Evolutionary conservation across 1,284 basidiomycete genomes (phyloP), one percentile per base, ranked within the genome.

Genomic region (Vanrija pseudolonga): DNA sequence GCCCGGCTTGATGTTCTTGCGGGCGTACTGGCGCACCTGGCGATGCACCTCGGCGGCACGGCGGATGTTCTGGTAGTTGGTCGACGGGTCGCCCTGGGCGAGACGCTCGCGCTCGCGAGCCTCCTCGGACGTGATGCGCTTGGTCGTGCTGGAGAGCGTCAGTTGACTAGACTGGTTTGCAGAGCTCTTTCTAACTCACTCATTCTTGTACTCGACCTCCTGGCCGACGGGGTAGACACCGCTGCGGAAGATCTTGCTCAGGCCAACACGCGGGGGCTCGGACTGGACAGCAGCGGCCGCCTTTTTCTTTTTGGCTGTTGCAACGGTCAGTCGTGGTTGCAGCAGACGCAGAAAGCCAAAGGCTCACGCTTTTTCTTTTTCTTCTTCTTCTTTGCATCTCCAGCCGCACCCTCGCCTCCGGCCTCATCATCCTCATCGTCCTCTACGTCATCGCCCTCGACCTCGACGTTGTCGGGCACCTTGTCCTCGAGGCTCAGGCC

Each of bases 1-100:
- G 2, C 96, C 96, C 7, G 95, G 94, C 63, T 85, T 85, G 72
- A 99, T 97, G 60, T 81, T 81, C 70, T 85, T 85, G 64, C 85
- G 85, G 4, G 90, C 94, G 69, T 90, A 85, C 57, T 73, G 62
- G 52, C 96, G 87, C 55, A 96, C 95, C 76, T 91, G 89, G 45
- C 94, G 84, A 74, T 99, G 96, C n/a, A 93, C 93, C 77, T 98
- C 95, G 22, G 90, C 90, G 28, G 87, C 96, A 55, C 87, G 84
- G 47, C 96, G 86, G 69, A 98, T 94, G 69, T 85, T 84, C 65
- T 90, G 84, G 77, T 98, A 98, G 0, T 85, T 93, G 45, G 80
- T 79, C 61, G 87, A 84, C 6, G 89, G 87, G 72, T 94, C 89
- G 66, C 88, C 87, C 70, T 85, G 83, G 4, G 80, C 82, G 64